A percentile compares a stretch with the other conserved stretches of the same genome.
Conservation (phyloP, 1,284 basidiomycete genomes). For the Sanguinoderma infundibulare region DNA sequence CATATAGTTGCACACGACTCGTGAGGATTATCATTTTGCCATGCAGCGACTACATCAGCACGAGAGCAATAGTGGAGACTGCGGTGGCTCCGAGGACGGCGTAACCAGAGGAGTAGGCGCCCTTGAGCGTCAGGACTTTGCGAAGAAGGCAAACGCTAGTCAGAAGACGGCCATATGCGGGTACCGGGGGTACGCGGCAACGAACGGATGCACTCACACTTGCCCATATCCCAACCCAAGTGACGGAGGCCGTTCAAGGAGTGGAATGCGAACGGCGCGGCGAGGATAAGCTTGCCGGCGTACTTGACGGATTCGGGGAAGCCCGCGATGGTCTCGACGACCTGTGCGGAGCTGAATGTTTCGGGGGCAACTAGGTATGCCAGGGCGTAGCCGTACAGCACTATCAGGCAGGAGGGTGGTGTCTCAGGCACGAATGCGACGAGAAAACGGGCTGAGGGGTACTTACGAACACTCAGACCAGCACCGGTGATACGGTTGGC, state of each 20-base stretch:
- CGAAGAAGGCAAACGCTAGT: not conserved
- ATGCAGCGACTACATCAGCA: slow-evolving; percentile 33
- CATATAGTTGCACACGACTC: no score
- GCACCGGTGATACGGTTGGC: slow-evolving; percentile 86
- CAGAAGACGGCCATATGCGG: not conserved
- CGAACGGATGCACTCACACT: slow-evolving; percentile 64
- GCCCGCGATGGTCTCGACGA: slow-evolving; percentile 73
- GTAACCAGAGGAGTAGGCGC: slow-evolving; percentile 82
- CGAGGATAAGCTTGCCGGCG: slow-evolving; percentile 76
- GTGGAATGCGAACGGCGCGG: slow-evolving; percentile 90
- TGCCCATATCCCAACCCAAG: slow-evolving; percentile 89
- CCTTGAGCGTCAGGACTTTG: slow-evolving; percentile 82
- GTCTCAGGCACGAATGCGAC: not conserved
- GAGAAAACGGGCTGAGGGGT: not conserved
- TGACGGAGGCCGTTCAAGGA: slow-evolving; percentile 91
- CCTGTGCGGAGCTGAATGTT: slow-evolving; percentile 77
- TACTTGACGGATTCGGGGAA: slow-evolving; percentile 80
- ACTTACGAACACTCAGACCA: slow-evolving; percentile 79
- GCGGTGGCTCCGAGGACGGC: slow-evolving; percentile 84
- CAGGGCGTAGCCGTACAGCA: slow-evolving; percentile 89
- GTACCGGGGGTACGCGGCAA: not conserved
- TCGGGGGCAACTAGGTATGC: slow-evolving; percentile 88
- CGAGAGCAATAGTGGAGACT: slow-evolving; percentile 64
- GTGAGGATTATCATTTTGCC: not conserved
- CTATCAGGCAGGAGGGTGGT: slow-evolving; percentile 41